phyloP scores from a whole-genome alignment of 1,139 yeast genomes.

The Saccharomyces hybrid region DNA sequence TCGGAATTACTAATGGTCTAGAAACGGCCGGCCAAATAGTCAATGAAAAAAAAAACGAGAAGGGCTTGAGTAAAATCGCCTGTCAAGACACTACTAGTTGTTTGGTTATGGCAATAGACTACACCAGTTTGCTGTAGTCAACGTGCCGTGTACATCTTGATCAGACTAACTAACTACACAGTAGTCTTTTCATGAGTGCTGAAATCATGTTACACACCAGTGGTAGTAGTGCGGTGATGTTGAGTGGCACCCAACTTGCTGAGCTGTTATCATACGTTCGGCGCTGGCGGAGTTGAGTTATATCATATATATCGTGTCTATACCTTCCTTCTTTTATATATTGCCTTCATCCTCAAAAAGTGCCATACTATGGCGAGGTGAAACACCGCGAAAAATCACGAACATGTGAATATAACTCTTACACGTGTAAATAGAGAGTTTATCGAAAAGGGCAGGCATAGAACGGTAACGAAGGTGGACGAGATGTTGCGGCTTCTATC shows the following conservation, averaged over 20 bases:
- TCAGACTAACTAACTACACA: too few relatives aligned
- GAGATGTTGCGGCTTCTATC: conserved; percentile 8
- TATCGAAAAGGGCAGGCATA: background rate
- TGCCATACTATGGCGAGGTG: background rate
- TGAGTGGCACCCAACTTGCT: too few relatives aligned
- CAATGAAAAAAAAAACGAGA: background rate
- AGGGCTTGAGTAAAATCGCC: background rate
- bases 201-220: too few relatives aligned
- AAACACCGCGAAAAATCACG: background rate
- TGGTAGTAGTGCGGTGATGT: too few relatives aligned
- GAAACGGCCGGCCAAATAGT: background rate
- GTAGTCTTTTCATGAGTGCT: too few relatives aligned
- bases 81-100: background rate
- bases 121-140: too few relatives aligned
- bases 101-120: too few relatives aligned
- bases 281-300: too few relatives aligned
- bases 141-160: too few relatives aligned
- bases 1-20: background rate
- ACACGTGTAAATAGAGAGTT: background rate
- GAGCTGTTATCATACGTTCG: too few relatives aligned
- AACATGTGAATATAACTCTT: background rate
- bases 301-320: too few relatives aligned
- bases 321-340: background rate
- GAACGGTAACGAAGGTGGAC: background rate
- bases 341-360: background rate